A percentile compares a stretch with the other conserved stretches of the same genome.
Evolutionary conservation across 2,329 filamentous ascomycete species (phyloP).

Genomic region (Claviceps sp.): DNA sequence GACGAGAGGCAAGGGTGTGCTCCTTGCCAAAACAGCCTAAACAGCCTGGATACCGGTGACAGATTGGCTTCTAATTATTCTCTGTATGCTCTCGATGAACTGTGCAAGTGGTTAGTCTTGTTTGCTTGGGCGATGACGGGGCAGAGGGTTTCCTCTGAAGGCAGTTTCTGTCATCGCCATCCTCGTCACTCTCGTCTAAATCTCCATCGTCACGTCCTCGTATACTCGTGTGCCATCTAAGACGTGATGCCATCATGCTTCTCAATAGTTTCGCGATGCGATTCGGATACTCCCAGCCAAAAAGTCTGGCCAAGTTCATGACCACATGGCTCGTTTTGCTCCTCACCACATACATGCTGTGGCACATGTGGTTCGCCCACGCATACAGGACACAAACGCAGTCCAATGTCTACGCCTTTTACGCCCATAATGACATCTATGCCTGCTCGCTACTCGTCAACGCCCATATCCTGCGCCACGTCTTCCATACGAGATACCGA

Average conservation of each 20-base stretch:
- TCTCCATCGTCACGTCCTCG: too few relatives aligned
- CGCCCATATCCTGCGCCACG: constrained; percentile 5
- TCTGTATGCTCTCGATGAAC: neutral
- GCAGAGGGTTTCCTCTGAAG: neutral
- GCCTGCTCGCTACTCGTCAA: constrained; percentile 10
- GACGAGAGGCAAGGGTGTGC: too few relatives aligned
- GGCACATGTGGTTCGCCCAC: neutral
- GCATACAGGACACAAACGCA: too few relatives aligned
- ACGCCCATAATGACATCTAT: constrained; percentile 9
- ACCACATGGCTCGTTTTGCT: neutral
- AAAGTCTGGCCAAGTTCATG: neutral
- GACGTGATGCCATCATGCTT: neutral
- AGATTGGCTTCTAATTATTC: too few relatives aligned
- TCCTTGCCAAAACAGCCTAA: neutral
- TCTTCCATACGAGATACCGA: constrained; percentile 4
- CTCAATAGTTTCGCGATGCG: neutral
- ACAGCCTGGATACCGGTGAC: neutral
- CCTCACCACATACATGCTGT: neutral
- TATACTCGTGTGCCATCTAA: too few relatives aligned
- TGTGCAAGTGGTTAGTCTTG: neutral
- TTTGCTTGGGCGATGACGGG: neutral
- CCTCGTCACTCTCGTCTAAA: too few relatives aligned
- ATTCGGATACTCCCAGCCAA: neutral
- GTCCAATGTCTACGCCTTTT: constrained; percentile 10
- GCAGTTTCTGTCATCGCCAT: too few relatives aligned